These are phyloP conservation scores for Astrephomene gubernaculifera DNA, from an alignment of 139 green algal species.

Conservation along the genomic window DNA sequence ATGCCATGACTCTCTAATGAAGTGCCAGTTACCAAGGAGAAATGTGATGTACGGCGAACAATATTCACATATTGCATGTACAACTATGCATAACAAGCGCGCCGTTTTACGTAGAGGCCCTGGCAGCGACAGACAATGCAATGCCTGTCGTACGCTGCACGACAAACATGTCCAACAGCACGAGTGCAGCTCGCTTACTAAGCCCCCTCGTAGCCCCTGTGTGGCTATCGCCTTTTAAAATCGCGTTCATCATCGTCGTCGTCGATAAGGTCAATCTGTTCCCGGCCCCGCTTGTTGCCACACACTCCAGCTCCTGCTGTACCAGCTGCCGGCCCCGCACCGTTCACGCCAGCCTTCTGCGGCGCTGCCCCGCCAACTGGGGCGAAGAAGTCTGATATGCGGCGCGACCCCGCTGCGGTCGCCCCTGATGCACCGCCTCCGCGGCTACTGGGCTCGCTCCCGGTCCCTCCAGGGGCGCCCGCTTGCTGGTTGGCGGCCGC, in stretches of 20 bases:
- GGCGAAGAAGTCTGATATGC: slow-evolving; percentile 20
- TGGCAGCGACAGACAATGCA: too few relatives aligned
- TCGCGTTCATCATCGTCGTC: not conserved
- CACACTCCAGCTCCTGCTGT: not conserved
- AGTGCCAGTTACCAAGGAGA: too few relatives aligned
- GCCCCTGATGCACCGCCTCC: not conserved
- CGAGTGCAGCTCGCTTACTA: too few relatives aligned
- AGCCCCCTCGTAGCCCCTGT: not conserved
- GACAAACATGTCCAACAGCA: too few relatives aligned
- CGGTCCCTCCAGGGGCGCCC: too few relatives aligned
- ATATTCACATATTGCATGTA: too few relatives aligned
- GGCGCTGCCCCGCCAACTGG: not conserved
- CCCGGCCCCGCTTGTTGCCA: slow-evolving; percentile 3
- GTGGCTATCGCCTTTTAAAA: slow-evolving; percentile 8
- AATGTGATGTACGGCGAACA: too few relatives aligned
- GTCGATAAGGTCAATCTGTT: not conserved
- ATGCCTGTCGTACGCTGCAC: too few relatives aligned
- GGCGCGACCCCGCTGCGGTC: not conserved
- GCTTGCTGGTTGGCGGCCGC: not conserved
- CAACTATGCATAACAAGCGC: too few relatives aligned
- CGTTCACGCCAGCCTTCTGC: not conserved
- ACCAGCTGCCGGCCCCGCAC: not conserved
- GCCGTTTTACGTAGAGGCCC: too few relatives aligned
- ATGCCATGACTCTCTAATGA: too few relatives aligned
- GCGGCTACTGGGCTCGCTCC: not conserved